These are phyloP conservation scores for Cyclotella cryptica DNA, from an alignment of 108 stramenopile species.

Conservation along the genomic window DNA sequence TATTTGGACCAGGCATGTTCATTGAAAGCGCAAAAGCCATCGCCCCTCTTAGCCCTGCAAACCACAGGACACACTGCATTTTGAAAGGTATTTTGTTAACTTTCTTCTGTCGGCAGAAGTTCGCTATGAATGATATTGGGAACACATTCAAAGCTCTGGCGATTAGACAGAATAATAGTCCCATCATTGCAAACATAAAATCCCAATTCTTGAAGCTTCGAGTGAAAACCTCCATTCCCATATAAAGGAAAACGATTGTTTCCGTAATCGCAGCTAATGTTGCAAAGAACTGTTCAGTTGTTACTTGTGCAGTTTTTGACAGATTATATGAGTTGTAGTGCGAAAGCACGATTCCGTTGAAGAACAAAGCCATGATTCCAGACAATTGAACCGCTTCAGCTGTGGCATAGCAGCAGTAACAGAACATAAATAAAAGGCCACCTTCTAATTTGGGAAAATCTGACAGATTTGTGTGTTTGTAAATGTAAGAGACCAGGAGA, in stretches of 20 bases:
- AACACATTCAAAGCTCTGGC: constrained; percentile 92
- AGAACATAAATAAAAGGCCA: constrained; percentile 91
- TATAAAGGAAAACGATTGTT: constrained; percentile 95
- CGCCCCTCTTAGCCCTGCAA: constrained; percentile 95
- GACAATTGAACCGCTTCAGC: constrained; percentile 90
- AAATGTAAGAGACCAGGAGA: constrained; percentile 81
- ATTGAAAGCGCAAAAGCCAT: constrained; percentile 94
- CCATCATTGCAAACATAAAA: constrained; percentile 76
- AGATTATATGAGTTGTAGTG: constrained; percentile 98
- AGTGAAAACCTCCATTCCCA: constrained; percentile 97
- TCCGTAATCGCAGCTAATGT: constrained; percentile 92
- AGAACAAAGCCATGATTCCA: constrained; percentile 97
- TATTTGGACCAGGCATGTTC: constrained; percentile 92
- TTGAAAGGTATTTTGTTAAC: constrained; percentile 65
- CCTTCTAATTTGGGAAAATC: constrained; percentile 95
- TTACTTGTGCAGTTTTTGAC: constrained; percentile 79
- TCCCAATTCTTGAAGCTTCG: constrained; percentile 83
- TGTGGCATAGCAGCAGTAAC: constrained; percentile 93
- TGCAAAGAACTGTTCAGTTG: constrained; percentile 94
- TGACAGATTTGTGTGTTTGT: constrained; percentile 86
- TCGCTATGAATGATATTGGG: constrained; percentile 89
- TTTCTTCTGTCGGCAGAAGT: constrained; percentile 66
- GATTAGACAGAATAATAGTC: constrained; percentile 84
- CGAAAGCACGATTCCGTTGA: constrained; percentile 90
- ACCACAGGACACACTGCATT: constrained; percentile 97